Conservation (phyloP, 2,329 filamentous ascomycete species). For the Aureobasidium sp. region DNA sequence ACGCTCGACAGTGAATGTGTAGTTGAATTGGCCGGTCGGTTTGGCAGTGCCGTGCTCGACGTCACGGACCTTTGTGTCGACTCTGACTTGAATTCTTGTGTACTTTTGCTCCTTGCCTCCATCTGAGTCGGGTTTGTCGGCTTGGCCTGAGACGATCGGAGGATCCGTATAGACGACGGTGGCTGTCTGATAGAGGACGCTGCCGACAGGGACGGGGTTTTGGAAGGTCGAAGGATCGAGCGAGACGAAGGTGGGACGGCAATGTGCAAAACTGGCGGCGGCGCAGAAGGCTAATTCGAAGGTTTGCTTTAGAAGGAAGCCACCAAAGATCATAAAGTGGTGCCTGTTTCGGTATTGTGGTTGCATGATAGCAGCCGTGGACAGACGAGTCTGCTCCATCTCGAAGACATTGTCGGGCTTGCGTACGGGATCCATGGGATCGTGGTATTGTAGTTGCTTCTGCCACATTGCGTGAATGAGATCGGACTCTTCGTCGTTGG, state of each 20-base stretch:
- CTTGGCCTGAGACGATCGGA: slow-evolving; percentile 34
- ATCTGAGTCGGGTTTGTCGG: slow-evolving; percentile 29
- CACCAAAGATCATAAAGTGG: slow-evolving; percentile 73
- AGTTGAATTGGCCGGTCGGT: slow-evolving; percentile 67
- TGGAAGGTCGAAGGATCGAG: slow-evolving; percentile 68
- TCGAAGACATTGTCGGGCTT: slow-evolving; percentile 51
- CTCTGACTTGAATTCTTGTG: slow-evolving; percentile 60
- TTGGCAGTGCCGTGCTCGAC: slow-evolving; percentile 61
- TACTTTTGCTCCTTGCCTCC: slow-evolving; percentile 29
- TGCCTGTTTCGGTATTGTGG: slow-evolving; percentile 62
- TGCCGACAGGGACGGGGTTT: slow-evolving; percentile 66
- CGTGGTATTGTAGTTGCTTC: slow-evolving; percentile 56
- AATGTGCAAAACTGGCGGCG: slow-evolving; percentile 61
- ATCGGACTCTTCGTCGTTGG: slow-evolving; percentile 62
- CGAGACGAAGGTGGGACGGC: slow-evolving; percentile 61
- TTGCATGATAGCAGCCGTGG: slow-evolving; percentile 66
- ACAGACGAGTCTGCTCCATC: slow-evolving; percentile 56
- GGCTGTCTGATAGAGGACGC: slow-evolving; percentile 64
- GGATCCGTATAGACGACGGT: slow-evolving; percentile 66
- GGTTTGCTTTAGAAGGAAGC: slow-evolving; percentile 64
- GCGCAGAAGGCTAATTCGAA: slow-evolving; percentile 72
- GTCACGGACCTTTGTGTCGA: slow-evolving; percentile 63
- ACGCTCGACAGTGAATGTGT: slow-evolving; percentile 60
- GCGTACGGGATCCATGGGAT: slow-evolving; percentile 46
- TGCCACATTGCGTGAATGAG: slow-evolving; percentile 69